Conservation (phyloP, 495 filamentous ascomycete species). For the Aspergillus avenaceus region DNA sequence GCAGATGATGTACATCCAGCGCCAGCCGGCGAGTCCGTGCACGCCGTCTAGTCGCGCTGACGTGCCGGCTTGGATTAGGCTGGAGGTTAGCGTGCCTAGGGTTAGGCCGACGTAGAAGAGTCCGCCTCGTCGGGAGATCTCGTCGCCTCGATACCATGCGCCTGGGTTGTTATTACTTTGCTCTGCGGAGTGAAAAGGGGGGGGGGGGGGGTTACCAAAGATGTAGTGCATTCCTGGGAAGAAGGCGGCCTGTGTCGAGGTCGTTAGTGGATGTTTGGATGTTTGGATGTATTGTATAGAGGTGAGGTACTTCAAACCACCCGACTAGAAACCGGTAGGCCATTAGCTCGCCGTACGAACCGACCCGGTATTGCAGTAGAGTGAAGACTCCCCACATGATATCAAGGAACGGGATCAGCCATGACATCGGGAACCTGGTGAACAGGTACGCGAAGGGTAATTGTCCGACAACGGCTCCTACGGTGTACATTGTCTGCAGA, state of each 20-base stretch:
- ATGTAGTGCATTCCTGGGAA: conserved; percentile 45
- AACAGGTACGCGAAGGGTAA: conserved; percentile 49
- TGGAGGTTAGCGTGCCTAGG: conserved; percentile 46
- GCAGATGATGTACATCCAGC: conserved; percentile 54
- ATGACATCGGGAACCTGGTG: conserved; percentile 44
- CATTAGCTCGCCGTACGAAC: conserved; percentile 27
- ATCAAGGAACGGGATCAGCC: conserved; percentile 41
- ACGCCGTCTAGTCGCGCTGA: conserved; percentile 40
- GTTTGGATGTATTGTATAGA: not conserved
- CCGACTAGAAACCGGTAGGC: conserved; percentile 81
- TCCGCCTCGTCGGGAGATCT: conserved; percentile 42
- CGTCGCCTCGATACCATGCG: conserved; percentile 37
- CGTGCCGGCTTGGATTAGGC: conserved; percentile 46
- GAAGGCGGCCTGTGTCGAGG: conserved; percentile 28
- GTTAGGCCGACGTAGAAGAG: conserved; percentile 47
- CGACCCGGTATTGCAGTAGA: conserved; percentile 38
- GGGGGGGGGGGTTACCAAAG: conserved; percentile 46
- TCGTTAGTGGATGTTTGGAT: not conserved
- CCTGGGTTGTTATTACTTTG: conserved; percentile 11
- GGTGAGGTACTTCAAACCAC: conserved; percentile 61
- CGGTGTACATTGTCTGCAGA: conserved; percentile 44
- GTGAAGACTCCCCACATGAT: conserved; percentile 46
- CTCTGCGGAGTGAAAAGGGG: not conserved
- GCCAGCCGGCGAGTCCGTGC: conserved; percentile 46
- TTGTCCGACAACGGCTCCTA: conserved; percentile 49